These are phyloP conservation scores for Meyerozyma smithsonii DNA, from an alignment of 1,139 yeast species.

Conservation along the genomic window DNA sequence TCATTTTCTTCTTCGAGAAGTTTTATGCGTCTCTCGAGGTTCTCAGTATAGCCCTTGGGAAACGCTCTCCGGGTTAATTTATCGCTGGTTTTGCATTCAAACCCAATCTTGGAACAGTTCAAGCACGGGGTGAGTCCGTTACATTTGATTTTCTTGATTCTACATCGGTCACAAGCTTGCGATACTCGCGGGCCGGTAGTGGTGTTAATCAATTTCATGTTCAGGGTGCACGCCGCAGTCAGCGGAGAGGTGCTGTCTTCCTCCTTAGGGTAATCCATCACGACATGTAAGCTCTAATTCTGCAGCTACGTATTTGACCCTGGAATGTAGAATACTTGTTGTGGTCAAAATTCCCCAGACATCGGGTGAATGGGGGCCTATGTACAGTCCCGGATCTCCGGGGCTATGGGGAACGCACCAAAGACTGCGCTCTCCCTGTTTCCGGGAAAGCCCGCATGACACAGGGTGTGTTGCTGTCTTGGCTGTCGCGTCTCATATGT, in stretches of 20 bases:
- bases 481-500: too few species aligned
- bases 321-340: too few species aligned
- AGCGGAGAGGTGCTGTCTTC: background rate
- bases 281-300: background rate
- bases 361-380: conserved; percentile 1
- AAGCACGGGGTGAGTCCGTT: conserved; percentile 70
- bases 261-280: background rate
- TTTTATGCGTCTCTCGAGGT: conserved; percentile 57
- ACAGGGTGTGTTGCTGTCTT: background rate
- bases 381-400: conserved; percentile 1
- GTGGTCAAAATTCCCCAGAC: conserved; percentile 1
- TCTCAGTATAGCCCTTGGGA: conserved; percentile 74
- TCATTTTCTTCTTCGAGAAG: conserved; percentile 57
- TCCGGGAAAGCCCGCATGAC: background rate
- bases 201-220: conserved; percentile 37
- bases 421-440: background rate
- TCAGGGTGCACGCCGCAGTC: conserved; percentile 7
- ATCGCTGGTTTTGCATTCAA: conserved; percentile 68
- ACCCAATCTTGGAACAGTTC: conserved; percentile 59
- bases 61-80: conserved; percentile 68
- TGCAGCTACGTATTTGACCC: too few species aligned
- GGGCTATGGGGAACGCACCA: background rate
- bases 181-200: conserved; percentile 48
- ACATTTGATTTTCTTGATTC: conserved; percentile 72
- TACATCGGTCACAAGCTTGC: conserved; percentile 78